Evolutionary conservation across 352 stramenopile species (phyloP), one percentile per base, ranked within the genome.

Genomic region (Blastocystis sp.): DNA sequence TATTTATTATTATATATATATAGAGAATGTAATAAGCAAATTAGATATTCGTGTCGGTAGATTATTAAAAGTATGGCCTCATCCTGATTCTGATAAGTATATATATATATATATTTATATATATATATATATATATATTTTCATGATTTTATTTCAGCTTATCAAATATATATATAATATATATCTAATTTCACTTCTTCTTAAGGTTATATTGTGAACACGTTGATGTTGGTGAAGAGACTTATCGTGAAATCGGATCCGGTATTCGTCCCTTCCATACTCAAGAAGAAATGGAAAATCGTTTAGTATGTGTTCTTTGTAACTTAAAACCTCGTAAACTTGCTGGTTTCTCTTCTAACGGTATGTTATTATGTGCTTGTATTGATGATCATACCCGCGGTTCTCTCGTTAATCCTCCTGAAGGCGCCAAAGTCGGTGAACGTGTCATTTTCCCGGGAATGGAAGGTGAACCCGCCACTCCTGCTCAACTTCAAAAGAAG

Each of bases 41-140:
- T 72, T 88, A 25, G 79, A 88, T 71, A 87, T 90, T 57, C 79
- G 80, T 52, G 81, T 90, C 30, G 81, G 81, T 24, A 73, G 83
- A 56, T 86, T 90, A 68, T 72, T 83, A 56, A 86, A 88, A 58
- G 79, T 84, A 37, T 88, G 80, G 80, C 84, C 85, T 68, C 81
- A 88, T 69, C 78, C 84, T 42, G 82, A 74, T 4, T 79, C 78
- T 21, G 80, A 88, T 64, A 87, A 88, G 72, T 79, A 56, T 32
- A 69, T 69, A 6, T 21, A 11, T 25, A 19, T 11, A 1, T 44
- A 1, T 25, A 2, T 42, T 24, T 27, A 67, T 21, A 1, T 64
- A n/a, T 79, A 56, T 32, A 69, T 69, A 6, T 21, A 11, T 25
- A 19, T 11, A 1, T 44, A 1, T 25, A 2, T 42, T 24, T 27